Evolutionary conservation across 1,284 basidiomycete genomes (phyloP).

Genomic region (Flammula alnicola): DNA sequence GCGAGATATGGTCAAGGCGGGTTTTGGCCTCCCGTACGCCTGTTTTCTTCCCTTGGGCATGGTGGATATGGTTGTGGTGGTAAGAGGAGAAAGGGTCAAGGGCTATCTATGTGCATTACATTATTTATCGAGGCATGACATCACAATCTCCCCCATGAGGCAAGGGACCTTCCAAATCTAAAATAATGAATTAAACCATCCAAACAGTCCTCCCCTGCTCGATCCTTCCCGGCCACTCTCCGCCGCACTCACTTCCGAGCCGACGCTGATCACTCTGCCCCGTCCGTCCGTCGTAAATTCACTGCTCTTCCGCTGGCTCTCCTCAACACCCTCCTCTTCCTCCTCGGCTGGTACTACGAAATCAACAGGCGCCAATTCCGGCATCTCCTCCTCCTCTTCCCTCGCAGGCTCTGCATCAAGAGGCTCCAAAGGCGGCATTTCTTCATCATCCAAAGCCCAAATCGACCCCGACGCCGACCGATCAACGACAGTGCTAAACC

Average conservation of each 20-base stretch:
- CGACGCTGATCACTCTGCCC: constrained; percentile 9
- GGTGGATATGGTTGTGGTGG: constrained; percentile 5
- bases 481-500: constrained; percentile 13
- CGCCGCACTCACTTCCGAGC: background rate
- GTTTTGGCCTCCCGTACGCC: constrained; percentile 25
- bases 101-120: too few species aligned
- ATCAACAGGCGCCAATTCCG: too few species aligned
- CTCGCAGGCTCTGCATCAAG: background rate
- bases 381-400: background rate
- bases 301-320: constrained; percentile 6
- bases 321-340: background rate
- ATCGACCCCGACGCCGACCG: background rate
- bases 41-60: constrained; percentile 33
- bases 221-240: background rate
- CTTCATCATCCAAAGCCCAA: background rate
- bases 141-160: too few species aligned
- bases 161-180: too few species aligned
- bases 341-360: too few species aligned
- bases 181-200: background rate
- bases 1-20: constrained; percentile 30
- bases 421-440: background rate
- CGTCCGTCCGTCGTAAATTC: constrained; percentile 14
- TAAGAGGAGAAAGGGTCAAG: constrained; percentile 3
- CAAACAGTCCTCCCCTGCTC: background rate
- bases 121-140: too few species aligned